These are phyloP conservation scores for Xylaria palmicola DNA, from an alignment of 495 filamentous ascomycete genomes.

Conservation along the genomic window DNA sequence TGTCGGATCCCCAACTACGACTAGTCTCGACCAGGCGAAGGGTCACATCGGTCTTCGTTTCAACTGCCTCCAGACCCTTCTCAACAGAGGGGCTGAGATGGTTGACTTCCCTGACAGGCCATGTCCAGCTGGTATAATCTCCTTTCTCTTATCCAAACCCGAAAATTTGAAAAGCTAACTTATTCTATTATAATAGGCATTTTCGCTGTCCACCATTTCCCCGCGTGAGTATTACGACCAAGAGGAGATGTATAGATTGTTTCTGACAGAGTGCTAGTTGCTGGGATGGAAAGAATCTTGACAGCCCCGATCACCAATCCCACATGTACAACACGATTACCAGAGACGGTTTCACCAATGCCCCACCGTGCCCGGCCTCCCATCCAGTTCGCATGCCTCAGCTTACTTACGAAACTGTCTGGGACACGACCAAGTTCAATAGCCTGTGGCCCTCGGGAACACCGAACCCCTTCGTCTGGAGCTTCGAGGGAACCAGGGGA, in stretches of 20 bases:
- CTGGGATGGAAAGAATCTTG: slow-evolving; percentile 61
- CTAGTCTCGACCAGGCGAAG: slow-evolving; percentile 27
- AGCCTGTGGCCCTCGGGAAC: slow-evolving; percentile 46
- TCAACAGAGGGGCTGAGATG: slow-evolving; percentile 45
- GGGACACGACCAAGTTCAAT: slow-evolving; percentile 51
- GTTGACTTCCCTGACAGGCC: slow-evolving; percentile 45
- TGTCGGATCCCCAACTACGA: slow-evolving; percentile 45
- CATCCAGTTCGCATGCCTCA: slow-evolving; percentile 45
- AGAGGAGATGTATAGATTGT: background rate
- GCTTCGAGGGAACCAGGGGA: slow-evolving; percentile 40
- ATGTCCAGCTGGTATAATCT: slow-evolving; percentile 37
- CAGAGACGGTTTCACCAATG: slow-evolving; percentile 39
- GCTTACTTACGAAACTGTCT: slow-evolving; percentile 52
- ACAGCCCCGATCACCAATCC: slow-evolving; percentile 55
- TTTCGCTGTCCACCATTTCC: slow-evolving; percentile 54
- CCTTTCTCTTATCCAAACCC: background rate
- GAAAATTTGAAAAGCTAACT: background rate
- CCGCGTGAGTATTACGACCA: slow-evolving; percentile 36
- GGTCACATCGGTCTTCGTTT: slow-evolving; percentile 45
- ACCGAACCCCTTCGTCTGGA: slow-evolving; percentile 49
- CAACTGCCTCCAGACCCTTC: slow-evolving; percentile 44
- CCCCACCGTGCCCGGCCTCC: slow-evolving; percentile 49
- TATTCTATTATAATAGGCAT: slow-evolving; percentile 14
- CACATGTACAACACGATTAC: slow-evolving; percentile 51
- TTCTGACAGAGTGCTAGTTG: slow-evolving; percentile 32